Percentiles rank a stretch among this genome's conserved stretches.
These are phyloP conservation scores for Apiotrichum akiyoshidainum DNA, from an alignment of 1,284 basidiomycete genomes.

Conservation along the genomic window DNA sequence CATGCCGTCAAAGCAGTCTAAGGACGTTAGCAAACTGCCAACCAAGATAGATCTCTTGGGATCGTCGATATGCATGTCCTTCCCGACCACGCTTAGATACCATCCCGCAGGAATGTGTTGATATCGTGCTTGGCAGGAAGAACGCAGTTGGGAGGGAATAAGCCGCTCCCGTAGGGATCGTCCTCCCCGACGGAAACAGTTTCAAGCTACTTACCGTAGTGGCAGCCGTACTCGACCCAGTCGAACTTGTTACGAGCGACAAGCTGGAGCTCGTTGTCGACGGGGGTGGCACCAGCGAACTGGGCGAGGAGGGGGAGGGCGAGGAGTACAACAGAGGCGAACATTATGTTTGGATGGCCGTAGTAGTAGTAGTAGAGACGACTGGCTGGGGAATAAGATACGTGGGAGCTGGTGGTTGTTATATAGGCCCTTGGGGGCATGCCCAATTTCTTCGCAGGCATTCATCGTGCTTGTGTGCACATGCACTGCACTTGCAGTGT, in stretches of 20 bases:
- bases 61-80: no score
- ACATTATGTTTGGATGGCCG: not conserved
- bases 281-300: slow-evolving; percentile 2
- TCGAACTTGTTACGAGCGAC: slow-evolving; percentile 17
- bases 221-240: slow-evolving; percentile 28
- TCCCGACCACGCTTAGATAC: no score
- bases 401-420: not conserved
- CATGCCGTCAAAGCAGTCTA: slow-evolving; percentile 31
- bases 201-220: slow-evolving; percentile 19
- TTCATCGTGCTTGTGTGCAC: not conserved
- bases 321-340: slow-evolving; percentile 3
- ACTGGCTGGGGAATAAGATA: not conserved
- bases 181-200: not conserved
- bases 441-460: not conserved
- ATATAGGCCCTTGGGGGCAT: not conserved
- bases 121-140: no score
- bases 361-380: not conserved
- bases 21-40: not conserved
- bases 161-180: no score
- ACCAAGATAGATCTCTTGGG: no score
- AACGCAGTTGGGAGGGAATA: no score
- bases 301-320: slow-evolving; percentile 10
- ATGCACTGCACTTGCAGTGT: no score
- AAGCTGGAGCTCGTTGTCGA: slow-evolving; percentile 2
- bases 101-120: no score